phyloP scores from a whole-genome alignment of 1,284 basidiomycete genomes.

The Rhodotorula glutinis region DNA sequence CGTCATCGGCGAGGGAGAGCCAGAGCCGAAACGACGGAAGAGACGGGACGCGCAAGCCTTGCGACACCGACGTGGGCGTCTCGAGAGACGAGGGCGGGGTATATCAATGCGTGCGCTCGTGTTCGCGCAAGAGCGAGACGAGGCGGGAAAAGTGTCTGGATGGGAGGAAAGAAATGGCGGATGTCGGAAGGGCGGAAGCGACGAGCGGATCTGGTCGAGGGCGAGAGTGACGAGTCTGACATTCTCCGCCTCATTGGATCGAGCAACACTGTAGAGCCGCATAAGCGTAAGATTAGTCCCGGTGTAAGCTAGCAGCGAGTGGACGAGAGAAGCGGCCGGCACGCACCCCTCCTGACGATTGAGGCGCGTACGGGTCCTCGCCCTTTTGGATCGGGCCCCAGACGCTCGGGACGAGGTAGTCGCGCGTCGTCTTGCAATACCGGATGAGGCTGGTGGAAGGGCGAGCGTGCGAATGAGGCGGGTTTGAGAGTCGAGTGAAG shows the following conservation, averaged over 20 bases:
- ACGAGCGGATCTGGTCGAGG: background rate
- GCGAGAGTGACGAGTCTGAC: background rate
- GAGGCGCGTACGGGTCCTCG: slow-evolving; percentile 81
- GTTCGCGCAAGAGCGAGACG: too few species aligned
- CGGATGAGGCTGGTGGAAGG: slow-evolving; percentile 67
- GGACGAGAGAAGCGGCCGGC: slow-evolving; percentile 39
- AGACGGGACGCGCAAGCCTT: too few species aligned
- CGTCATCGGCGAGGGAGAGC: too few species aligned
- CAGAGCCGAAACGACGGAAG: too few species aligned
- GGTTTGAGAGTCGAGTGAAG: too few species aligned
- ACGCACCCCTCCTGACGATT: slow-evolving; percentile 58
- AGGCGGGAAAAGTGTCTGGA: too few species aligned
- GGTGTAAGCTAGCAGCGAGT: background rate
- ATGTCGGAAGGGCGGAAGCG: too few species aligned
- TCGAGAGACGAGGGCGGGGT: too few species aligned
- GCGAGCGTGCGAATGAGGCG: background rate
- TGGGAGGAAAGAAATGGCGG: too few species aligned
- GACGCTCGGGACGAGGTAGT: slow-evolving; percentile 80
- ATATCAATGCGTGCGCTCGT: too few species aligned
- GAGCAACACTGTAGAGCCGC: slow-evolving; percentile 14
- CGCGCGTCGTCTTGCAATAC: slow-evolving; percentile 84
- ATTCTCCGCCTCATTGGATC: slow-evolving; percentile 10
- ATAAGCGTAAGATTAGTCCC: too few species aligned
- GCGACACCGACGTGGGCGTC: too few species aligned
- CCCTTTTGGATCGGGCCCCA: slow-evolving; percentile 89